Conservation (phyloP, 2,329 filamentous ascomycete species). For the Alternaria metachromatica region DNA sequence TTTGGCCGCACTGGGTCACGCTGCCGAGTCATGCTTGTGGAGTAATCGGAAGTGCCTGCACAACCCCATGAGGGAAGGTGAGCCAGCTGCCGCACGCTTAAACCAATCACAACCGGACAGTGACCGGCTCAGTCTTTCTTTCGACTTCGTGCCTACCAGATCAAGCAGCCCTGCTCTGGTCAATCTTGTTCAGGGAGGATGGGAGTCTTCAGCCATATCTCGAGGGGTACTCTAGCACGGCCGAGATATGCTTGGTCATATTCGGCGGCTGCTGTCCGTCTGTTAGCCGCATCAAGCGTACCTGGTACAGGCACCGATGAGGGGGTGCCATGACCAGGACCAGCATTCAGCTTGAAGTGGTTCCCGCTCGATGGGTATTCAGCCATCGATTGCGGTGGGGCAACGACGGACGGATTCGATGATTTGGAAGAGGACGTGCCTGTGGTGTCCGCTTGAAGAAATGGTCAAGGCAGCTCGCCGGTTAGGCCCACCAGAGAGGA, state of each 20-base stretch:
- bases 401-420: neutral
- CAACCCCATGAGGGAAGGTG: neutral
- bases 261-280: neutral
- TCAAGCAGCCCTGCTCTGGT: neutral
- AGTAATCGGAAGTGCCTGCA: neutral
- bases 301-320: neutral
- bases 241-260: neutral
- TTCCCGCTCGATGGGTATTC: neutral
- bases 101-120: neutral
- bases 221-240: neutral
- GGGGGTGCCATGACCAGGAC: neutral
- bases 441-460: neutral
- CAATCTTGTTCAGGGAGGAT: neutral
- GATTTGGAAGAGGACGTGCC: neutral
- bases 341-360: neutral
- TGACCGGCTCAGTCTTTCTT: neutral
- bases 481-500: conserved; percentile 11
- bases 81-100: neutral
- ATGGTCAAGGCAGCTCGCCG: neutral
- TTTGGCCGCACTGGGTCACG: neutral
- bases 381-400: neutral
- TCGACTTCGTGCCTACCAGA: neutral
- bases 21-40: neutral
- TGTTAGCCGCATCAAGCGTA: neutral
- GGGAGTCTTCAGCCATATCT: neutral